A percentile compares a stretch with the other conserved stretches of the same genome.
These are phyloP conservation scores for Pyrus hybrid DNA, from an alignment of 331 rosid genomes.

Conservation along the genomic window DNA sequence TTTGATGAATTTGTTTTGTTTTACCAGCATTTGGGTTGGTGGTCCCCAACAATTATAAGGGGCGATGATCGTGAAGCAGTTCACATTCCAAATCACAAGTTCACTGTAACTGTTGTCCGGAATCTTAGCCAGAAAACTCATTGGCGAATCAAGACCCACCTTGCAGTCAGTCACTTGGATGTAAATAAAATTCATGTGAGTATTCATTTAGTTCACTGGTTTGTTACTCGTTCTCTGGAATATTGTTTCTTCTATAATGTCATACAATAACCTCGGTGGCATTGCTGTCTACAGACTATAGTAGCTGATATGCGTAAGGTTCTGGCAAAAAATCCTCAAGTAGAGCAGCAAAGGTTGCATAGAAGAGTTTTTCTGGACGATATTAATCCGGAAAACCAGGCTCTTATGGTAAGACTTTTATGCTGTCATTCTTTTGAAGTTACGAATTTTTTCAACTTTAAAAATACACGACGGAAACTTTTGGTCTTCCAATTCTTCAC, in stretches of 20 bases:
- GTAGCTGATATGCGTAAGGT: slow-evolving; percentile 99
- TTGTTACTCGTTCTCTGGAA: slow-evolving; percentile 6
- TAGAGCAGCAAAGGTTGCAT: slow-evolving; percentile 96
- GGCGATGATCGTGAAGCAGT: slow-evolving; percentile 99
- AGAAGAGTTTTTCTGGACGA: slow-evolving; percentile 85
- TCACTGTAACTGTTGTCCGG: slow-evolving; percentile 90
- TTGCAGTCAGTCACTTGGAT: slow-evolving; percentile 93
- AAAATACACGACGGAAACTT: background rate
- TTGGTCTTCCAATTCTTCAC: background rate
- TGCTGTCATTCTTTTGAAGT: background rate
- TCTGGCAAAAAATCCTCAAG: slow-evolving; percentile 92
- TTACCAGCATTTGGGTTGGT: slow-evolving; percentile 95
- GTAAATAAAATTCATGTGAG: slow-evolving; percentile 91
- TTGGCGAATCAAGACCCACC: slow-evolving; percentile 93
- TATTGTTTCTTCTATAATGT: slow-evolving; percentile 12
- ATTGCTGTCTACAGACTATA: slow-evolving; percentile 46
- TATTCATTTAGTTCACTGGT: slow-evolving; percentile 14
- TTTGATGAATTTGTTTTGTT: slow-evolving; percentile 11
- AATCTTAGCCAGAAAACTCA: slow-evolving; percentile 93
- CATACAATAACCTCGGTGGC: slow-evolving; percentile 14
- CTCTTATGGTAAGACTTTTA: slow-evolving; percentile 57
- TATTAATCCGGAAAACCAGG: slow-evolving; percentile 77
- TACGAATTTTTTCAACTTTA: background rate
- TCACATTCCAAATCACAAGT: slow-evolving; percentile 96
- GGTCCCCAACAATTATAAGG: slow-evolving; percentile 97